These are phyloP conservation scores for Solanum etuberosum DNA, from an alignment of 257 asterid genomes.

Conservation along the genomic window DNA sequence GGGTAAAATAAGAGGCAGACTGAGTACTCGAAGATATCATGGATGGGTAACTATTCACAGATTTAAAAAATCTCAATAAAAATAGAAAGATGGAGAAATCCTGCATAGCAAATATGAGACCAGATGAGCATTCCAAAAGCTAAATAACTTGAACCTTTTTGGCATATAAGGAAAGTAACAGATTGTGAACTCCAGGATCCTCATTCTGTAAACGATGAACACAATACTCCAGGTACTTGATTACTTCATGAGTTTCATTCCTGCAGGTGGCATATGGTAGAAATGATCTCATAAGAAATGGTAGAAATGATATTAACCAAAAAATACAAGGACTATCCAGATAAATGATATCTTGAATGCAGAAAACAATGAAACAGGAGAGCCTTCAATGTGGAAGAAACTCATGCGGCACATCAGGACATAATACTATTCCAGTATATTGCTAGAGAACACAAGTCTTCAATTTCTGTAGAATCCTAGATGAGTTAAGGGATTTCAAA, in stretches of 20 bases:
- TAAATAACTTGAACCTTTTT: slow-evolving; percentile 57
- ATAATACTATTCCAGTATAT: background rate
- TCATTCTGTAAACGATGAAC: slow-evolving; percentile 93
- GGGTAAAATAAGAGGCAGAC: background rate
- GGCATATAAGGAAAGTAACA: slow-evolving; percentile 77
- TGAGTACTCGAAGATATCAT: background rate
- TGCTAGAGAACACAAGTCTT: background rate
- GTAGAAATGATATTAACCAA: background rate
- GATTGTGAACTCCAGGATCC: slow-evolving; percentile 93
- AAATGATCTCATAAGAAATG: background rate
- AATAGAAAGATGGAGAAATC: slow-evolving; percentile 3
- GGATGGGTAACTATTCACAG: background rate
- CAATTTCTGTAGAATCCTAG: background rate
- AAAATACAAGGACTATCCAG: background rate
- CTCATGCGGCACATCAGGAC: background rate
- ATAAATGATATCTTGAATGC: background rate
- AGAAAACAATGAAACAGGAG: background rate
- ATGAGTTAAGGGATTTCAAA: background rate
- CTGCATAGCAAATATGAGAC: background rate
- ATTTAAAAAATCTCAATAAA: background rate
- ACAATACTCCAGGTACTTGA: slow-evolving; percentile 86
- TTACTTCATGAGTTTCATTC: slow-evolving; percentile 97
- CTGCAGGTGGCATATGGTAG: slow-evolving; percentile 27
- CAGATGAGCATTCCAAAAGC: slow-evolving; percentile 6
- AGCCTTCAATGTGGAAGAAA: background rate